Evolutionary conservation across 768 basidiomycete genomes (phyloP), one percentile per base, ranked within the genome.

Genomic region (Mycena leptocephala): DNA sequence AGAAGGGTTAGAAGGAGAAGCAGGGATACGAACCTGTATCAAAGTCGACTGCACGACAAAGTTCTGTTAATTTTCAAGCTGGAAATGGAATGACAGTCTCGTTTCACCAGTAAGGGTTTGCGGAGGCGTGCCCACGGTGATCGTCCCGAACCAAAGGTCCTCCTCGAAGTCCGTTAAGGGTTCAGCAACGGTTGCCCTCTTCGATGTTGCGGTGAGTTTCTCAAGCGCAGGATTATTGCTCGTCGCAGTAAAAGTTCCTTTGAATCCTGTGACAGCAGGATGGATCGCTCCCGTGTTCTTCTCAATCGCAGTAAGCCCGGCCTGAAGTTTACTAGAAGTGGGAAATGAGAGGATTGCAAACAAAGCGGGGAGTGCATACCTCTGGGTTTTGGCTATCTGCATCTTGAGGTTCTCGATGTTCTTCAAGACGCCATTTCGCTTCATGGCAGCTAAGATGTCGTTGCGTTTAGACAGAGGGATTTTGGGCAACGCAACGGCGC

Each of bases 91-190:
- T 32, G 14, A 28, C 9, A 72, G n/a, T 22, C 18, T 32, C 14
- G 5, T 33, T 56, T 78, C 77, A 89, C 88, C 90, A 76, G 83
- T 85, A 78, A 87, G 90, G 18, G 73, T 78, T 74, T 81, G 80
- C 6, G 88, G 81, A 22, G 91, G 91, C 11, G 86, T 90, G 10
- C 91, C 91, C 22, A 91, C 87, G 7, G 75, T 67, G 56, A 76
- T 67, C 14, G 75, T 76, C 18, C 75, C 75, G 32, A 76, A 76
- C 75, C 75, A 76, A 37, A 76, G 75, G 28, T 62, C 46, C 33
- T 76, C 75, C 18, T 76, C 70, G 39, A 35, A 33, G 43, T 76
- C 75, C 22, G 75, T 76, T 28, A 76, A 41, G 0, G 75, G 63
- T 58, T 76, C 75, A 51, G 62, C 28, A 32, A 53, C 69, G 14